Base-by-base conservation (phyloP, 2,329 filamentous ascomycete species). In the Aspergillus sp. region DNA sequence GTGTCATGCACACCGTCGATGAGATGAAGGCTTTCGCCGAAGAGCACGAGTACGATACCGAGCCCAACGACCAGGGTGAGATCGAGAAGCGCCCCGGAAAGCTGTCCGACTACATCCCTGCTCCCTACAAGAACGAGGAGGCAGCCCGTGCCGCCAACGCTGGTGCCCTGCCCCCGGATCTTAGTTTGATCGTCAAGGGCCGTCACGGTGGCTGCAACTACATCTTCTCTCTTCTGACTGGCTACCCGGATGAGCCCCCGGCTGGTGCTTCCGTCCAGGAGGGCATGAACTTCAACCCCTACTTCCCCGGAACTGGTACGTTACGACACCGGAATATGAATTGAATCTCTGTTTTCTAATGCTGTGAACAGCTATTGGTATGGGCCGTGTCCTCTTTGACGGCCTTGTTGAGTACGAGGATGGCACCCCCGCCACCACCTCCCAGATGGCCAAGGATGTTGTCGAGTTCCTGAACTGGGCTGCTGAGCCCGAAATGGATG, bases 391-490 rank as follows among this genome's bases (percentile, higher is more conserved):
- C 53, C 83, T 98, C 52, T 98, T 95, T 76, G 93, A 98, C 61
- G 93, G 89, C 56, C 78, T 98, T 49, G 93, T 98, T 55, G 93
- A 98, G 73, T 98, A 97, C 76, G 93, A 98, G 71, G 93, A 98
- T 60, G 90, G 82, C 55, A 98, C 93, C 38, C 88, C 90, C 45
- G 93, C 93, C 44, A 88, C 91, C 53, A 90, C 90, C 58, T 96
- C 91, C 55, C 93, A 98, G 78, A 98, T 98, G 93, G 93, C 93
- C 73, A 98, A 98, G 85, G 93, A 98, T 63, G 93, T 98, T 52
- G 84, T 87, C 52, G 93, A 98, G 76, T 98, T 98, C 79, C 81
- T 98, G 68, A 97, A 98, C 85, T 98, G 93, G 93, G 81, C 93
- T 47, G 90, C 93, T 49, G 93, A 98, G 79, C 93, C 93, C 43